Evolutionary conservation across 352 stramenopile species (phyloP).

Genomic region (Globisporangium middletonii): DNA sequence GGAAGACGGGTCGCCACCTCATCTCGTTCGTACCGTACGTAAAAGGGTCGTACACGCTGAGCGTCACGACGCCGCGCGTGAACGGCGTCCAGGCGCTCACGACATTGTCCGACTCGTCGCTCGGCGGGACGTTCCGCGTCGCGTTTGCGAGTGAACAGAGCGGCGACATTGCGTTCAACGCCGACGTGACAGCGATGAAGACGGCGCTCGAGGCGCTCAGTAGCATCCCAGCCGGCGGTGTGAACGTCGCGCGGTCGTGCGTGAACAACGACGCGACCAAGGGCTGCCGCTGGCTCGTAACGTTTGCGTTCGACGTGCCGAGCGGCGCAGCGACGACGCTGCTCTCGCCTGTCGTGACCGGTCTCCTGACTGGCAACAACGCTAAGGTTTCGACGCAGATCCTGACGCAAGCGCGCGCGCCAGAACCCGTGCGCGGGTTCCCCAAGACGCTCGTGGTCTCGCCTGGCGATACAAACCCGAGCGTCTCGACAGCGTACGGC

Average conservation of each 20-base stretch:
- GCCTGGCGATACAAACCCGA: conserved; percentile 57
- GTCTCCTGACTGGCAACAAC: conserved; percentile 69
- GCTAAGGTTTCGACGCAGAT: conserved; percentile 26
- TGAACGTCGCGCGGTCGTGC: conserved; percentile 29
- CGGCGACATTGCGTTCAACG: conserved; percentile 45
- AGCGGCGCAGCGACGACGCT: neutral
- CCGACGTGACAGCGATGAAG: conserved; percentile 28
- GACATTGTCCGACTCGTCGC: conserved; percentile 31
- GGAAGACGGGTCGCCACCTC: conserved; percentile 65
- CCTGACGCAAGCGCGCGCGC: conserved; percentile 23
- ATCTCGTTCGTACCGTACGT: conserved; percentile 89
- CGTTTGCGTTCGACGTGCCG: conserved; percentile 31
- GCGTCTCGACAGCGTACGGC: conserved; percentile 63
- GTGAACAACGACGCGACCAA: conserved; percentile 28
- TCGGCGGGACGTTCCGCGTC: conserved; percentile 69
- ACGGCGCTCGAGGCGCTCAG: conserved; percentile 58
- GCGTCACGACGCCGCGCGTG: conserved; percentile 70
- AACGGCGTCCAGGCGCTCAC: conserved; percentile 71
- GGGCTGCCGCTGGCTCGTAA: conserved; percentile 73
- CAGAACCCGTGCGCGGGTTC: conserved; percentile 50
- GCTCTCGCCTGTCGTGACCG: conserved; percentile 39
- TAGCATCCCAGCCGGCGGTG: conserved; percentile 34
- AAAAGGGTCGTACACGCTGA: conserved; percentile 86
- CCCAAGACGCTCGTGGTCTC: conserved; percentile 55
- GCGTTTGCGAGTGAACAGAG: conserved; percentile 44